A percentile compares a stretch with the other conserved stretches of the same genome.
phyloP scores from a whole-genome alignment of 2,329 filamentous ascomycete genomes.

The Parafenestella ontariensis region DNA sequence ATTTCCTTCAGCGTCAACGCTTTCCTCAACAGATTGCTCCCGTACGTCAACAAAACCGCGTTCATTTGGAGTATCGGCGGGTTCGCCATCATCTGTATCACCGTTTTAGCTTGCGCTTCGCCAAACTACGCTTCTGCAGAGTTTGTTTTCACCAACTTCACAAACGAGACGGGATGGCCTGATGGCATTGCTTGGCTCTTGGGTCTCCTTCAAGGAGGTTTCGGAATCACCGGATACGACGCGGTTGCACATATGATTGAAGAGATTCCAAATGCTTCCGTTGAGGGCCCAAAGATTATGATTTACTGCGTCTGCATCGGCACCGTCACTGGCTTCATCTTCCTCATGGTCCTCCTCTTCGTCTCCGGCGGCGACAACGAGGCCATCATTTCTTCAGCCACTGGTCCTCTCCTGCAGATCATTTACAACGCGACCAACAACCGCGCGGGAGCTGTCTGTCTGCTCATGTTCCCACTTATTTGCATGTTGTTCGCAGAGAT shows the following conservation, averaged over 20 bases:
- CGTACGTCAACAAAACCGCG: conserved; percentile 71
- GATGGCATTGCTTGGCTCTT: conserved; percentile 67
- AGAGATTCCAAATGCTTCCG: conserved; percentile 65
- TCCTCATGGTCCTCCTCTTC: conserved; percentile 69
- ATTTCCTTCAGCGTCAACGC: conserved; percentile 70
- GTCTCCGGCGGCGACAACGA: conserved; percentile 64
- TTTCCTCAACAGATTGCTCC: conserved; percentile 67
- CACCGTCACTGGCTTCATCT: conserved; percentile 67
- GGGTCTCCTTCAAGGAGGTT: conserved; percentile 61
- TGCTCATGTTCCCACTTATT: conserved; percentile 71
- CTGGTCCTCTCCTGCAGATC: conserved; percentile 68
- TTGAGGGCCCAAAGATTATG: conserved; percentile 71
- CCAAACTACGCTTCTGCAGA: conserved; percentile 68
- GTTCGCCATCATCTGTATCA: conserved; percentile 74
- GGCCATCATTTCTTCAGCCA: conserved; percentile 61
- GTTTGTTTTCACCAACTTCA: conserved; percentile 72
- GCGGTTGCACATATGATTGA: conserved; percentile 64
- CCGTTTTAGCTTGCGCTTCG: conserved; percentile 69
- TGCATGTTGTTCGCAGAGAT: conserved; percentile 70
- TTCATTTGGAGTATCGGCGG: conserved; percentile 75
- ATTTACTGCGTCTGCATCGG: conserved; percentile 69
- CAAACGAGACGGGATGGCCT: conserved; percentile 74
- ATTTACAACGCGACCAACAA: conserved; percentile 68
- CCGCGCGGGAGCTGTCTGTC: conserved; percentile 67
- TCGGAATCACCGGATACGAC: conserved; percentile 63